Percentiles rank a stretch among this genome's conserved stretches.
These are phyloP conservation scores for Lavandula angustifolia DNA, from an alignment of 257 asterid species.

Conservation along the genomic window DNA sequence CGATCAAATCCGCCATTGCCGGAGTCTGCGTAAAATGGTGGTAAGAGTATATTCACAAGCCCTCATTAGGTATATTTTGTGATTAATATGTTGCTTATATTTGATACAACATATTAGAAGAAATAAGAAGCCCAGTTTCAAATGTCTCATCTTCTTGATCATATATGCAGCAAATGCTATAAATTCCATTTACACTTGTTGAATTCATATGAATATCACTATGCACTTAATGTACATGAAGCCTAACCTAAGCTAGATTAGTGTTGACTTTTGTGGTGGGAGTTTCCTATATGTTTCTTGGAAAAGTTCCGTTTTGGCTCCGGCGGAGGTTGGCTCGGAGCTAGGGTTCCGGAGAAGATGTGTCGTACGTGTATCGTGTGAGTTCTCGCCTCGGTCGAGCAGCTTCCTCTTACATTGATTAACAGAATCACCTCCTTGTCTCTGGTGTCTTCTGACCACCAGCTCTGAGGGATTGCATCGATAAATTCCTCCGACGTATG, in stretches of 20 bases:
- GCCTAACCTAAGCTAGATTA: constrained; percentile 10
- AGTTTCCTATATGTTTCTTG: constrained; percentile 44
- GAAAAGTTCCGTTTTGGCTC: constrained; percentile 43
- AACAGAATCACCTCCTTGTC: constrained; percentile 67
- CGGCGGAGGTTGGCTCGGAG: constrained; percentile 20
- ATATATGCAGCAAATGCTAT: background rate
- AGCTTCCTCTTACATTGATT: constrained; percentile 55
- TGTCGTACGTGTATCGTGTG: constrained; percentile 54
- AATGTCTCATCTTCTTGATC: constrained; percentile 6
- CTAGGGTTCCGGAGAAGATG: constrained; percentile 38
- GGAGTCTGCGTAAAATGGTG: background rate
- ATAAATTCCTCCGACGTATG: constrained; percentile 58
- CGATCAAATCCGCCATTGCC: background rate
- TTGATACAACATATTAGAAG: constrained; percentile 10
- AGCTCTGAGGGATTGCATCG: constrained; percentile 67
- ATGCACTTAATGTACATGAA: constrained; percentile 17
- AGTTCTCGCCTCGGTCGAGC: constrained; percentile 47
- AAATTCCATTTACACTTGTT: background rate
- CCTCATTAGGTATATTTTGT: constrained; percentile 26
- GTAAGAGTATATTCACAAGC: constrained; percentile 21
- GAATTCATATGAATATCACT: constrained; percentile 13
- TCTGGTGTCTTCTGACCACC: constrained; percentile 82
- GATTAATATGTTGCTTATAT: constrained; percentile 26
- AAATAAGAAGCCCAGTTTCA: constrained; percentile 23
- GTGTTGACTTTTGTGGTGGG: constrained; percentile 40